A percentile compares a stretch with the other conserved stretches of the same genome.
phyloP scores from a whole-genome alignment of 2,329 filamentous ascomycete genomes.

The Penicillium brevicompactum region DNA sequence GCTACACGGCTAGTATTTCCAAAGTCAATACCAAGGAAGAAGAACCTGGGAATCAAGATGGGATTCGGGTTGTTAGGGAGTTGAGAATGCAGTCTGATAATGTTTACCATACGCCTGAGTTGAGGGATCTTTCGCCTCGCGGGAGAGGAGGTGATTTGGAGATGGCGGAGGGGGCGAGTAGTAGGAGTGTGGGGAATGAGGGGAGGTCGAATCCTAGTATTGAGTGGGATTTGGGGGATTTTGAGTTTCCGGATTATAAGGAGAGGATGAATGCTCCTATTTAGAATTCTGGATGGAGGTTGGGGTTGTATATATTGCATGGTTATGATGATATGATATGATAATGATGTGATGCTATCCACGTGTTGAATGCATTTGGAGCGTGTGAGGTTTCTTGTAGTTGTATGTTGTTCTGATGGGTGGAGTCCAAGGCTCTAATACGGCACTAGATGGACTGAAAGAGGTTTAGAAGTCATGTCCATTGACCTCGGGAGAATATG shows the following conservation, averaged over 20 bases:
- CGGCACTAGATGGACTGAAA: too few species aligned
- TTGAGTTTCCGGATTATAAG: slow-evolving; percentile 28
- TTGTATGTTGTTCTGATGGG: too few species aligned
- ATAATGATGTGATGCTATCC: not conserved
- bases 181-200: not conserved
- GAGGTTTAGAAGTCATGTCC: too few species aligned
- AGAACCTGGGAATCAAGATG: slow-evolving; percentile 9
- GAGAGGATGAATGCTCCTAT: slow-evolving; percentile 26
- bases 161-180: not conserved
- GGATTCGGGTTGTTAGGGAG: slow-evolving; percentile 33
- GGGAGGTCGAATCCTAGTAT: slow-evolving; percentile 2
- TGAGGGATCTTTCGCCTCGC: not conserved
- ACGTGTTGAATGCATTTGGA: too few species aligned
- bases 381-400: too few species aligned
- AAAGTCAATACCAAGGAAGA: slow-evolving; percentile 21
- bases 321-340: not conserved
- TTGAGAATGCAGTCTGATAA: slow-evolving; percentile 27
- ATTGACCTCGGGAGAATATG: too few species aligned
- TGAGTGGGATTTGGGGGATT: slow-evolving; percentile 25
- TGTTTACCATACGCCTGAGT: not conserved
- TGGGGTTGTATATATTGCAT: slow-evolving; percentile 3
- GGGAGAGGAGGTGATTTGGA: slow-evolving; percentile 7
- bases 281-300: not conserved
- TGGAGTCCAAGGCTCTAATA: too few species aligned
- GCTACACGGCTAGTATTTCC: slow-evolving; percentile 30